Base-by-base conservation (phyloP, 768 basidiomycete species). In the Mycena albidolilacea region DNA sequence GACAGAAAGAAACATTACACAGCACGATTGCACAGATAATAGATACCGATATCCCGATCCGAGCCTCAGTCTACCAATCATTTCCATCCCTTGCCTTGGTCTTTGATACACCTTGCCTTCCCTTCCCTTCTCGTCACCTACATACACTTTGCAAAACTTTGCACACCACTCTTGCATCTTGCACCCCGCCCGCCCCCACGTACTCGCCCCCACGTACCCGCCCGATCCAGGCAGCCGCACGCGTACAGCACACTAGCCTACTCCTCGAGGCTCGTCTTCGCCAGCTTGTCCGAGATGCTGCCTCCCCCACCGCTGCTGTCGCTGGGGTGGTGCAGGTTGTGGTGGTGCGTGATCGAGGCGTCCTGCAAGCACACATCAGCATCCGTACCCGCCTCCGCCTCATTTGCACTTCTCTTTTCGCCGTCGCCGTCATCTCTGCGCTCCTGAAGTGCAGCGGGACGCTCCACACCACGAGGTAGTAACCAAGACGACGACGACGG, bases 291-390 rank as follows among this genome's bases (percentile, higher is more conserved):
- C 19, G 67, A 59, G n/a, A 73, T 38, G 10, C 10, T 37, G 39
- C 58, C 6, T 14, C n/a, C 63, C 23, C 58, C n/a, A n/a, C 23
- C 39, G 63, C 35, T 55, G 63, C 55, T 30, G 23, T 48, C 67
- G 63, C 57, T 58, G 39, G 67, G 67, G 63, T 69, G 72, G 17
- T 75, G 44, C 48, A 72, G 60, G 38, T 68, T 72, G 78, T 87
- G 87, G 68, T 90, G 87, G 63, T 90, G 88, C 59, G 87, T 85
- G 71, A 90, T 85, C 21, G 85, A 79, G 9, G 77, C 86, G 62
- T 86, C 77, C 78, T 86, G 83, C n/a, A n/a, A 4, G 38, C 2
- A 19, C 14, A 11, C 15, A 48, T 48, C 54, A 52, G 30, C 30
- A 30, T 11, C 30, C 3, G 30, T 3, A 30, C 30, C 30, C 30